phyloP scores from a whole-genome alignment of 2,329 filamentous ascomycete species.

The Ophiostoma pallidulum region DNA sequence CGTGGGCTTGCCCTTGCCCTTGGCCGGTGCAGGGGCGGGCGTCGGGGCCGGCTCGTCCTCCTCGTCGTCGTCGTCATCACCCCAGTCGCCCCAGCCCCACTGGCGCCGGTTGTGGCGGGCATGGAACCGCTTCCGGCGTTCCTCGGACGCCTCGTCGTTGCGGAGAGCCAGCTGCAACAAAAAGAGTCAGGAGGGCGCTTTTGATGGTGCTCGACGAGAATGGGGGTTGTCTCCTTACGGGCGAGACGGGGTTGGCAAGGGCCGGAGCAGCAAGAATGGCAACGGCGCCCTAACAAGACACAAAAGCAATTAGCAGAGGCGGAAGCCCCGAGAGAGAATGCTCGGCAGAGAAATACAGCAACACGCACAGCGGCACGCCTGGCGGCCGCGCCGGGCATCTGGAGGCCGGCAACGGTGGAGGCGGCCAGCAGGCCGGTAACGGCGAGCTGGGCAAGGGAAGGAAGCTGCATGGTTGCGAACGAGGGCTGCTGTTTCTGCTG shows the following conservation, averaged over 20 bases:
- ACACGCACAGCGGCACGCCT: constrained; percentile 11
- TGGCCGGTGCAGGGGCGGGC: background rate
- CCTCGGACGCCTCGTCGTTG: constrained; percentile 8
- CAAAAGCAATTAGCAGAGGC: background rate
- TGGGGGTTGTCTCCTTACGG: background rate
- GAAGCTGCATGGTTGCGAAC: constrained; percentile 10
- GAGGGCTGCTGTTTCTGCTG: background rate
- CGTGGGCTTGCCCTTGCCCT: constrained; percentile 3
- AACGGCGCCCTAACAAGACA: constrained; percentile 13
- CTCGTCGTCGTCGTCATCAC: constrained; percentile 9
- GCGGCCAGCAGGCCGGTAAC: constrained; percentile 13
- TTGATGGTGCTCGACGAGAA: too few relatives aligned
- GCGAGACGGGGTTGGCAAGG: constrained; percentile 9
- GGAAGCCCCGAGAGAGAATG: background rate
- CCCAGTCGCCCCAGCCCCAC: constrained; percentile 6
- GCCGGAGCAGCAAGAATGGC: constrained; percentile 10
- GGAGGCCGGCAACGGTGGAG: constrained; percentile 5
- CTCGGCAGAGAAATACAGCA: background rate
- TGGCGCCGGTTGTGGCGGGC: constrained; percentile 6
- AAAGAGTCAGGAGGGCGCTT: background rate
- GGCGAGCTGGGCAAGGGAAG: constrained; percentile 11
- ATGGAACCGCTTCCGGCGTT: constrained; percentile 3
- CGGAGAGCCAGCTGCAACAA: constrained; percentile 1
- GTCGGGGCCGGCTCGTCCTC: constrained; percentile 5
- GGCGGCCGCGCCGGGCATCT: constrained; percentile 9